Evolutionary conservation across 192 early-diverging fungal genomes (phyloP).

Genomic region (Coemansia aciculifera): DNA sequence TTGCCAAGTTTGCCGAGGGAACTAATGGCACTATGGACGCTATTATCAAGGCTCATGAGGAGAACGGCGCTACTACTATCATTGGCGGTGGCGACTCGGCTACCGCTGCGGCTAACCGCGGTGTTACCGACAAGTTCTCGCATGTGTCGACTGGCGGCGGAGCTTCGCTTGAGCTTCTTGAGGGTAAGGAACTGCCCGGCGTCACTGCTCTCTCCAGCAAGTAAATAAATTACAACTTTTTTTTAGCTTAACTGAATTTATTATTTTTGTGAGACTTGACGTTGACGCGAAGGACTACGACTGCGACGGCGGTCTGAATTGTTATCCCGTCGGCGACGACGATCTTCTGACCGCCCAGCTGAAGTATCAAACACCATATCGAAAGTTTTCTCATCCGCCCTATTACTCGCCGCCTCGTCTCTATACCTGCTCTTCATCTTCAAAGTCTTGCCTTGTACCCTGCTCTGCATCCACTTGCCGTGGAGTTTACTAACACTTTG

Average conservation of each 20-base stretch:
- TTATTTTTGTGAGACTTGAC: background rate
- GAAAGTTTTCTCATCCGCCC: background rate
- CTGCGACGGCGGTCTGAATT: background rate
- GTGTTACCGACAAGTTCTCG: slow-evolving; percentile 78
- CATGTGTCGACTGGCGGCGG: slow-evolving; percentile 97
- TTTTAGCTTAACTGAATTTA: background rate
- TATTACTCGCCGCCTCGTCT: background rate
- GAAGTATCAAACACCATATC: slow-evolving; percentile 45
- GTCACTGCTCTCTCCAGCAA: slow-evolving; percentile 70
- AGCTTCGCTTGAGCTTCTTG: slow-evolving; percentile 92
- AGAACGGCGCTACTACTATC: slow-evolving; percentile 82
- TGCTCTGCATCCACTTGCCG: slow-evolving; percentile 66
- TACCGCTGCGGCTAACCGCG: slow-evolving; percentile 91
- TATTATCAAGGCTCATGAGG: slow-evolving; percentile 76
- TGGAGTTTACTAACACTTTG: slow-evolving; percentile 88
- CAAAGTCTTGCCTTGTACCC: background rate
- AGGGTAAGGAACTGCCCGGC: slow-evolving; percentile 89
- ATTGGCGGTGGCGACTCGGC: slow-evolving; percentile 98
- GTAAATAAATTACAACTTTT: slow-evolving; percentile 17
- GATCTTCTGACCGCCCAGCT: background rate
- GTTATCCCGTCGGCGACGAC: slow-evolving; percentile 2
- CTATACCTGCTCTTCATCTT: slow-evolving; percentile 20
- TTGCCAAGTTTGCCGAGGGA: slow-evolving; percentile 85
- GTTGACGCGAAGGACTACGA: slow-evolving; percentile 8
- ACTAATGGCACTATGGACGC: slow-evolving; percentile 86